Conservation (phyloP, 2,329 filamentous ascomycete species). For the Fusarium abutilonis region DNA sequence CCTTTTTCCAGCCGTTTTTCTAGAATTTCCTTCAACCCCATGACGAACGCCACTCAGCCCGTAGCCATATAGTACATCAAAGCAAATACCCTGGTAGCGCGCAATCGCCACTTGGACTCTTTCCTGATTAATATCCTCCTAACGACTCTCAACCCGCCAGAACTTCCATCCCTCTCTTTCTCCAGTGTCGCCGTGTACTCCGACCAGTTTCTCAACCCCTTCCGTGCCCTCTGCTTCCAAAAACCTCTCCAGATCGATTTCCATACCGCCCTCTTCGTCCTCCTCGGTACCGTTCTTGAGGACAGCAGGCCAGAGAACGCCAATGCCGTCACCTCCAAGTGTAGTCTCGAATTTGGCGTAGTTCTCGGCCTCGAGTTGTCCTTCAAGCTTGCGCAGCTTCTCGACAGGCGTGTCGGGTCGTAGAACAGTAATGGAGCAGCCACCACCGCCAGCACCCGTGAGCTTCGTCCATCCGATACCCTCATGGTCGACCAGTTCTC, state of each 20-base stretch:
- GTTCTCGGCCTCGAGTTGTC: constrained; percentile 72
- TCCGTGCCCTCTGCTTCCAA: constrained; percentile 84
- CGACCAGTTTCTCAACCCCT: constrained; percentile 87
- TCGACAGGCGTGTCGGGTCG: constrained; percentile 69
- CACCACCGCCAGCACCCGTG: constrained; percentile 93
- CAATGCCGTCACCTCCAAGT: constrained; percentile 91
- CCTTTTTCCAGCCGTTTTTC: constrained; percentile 27
- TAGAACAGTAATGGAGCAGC: constrained; percentile 92
- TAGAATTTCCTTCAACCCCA: constrained; percentile 28
- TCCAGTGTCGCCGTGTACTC: constrained; percentile 74
- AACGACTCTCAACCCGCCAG: constrained; percentile 71
- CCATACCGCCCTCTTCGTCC: constrained; percentile 82
- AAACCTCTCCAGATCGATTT: constrained; percentile 88
- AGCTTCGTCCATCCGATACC: constrained; percentile 97
- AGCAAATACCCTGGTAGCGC: constrained; percentile 15
- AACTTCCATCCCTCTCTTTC: constrained; percentile 87
- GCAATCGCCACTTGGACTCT: constrained; percentile 7
- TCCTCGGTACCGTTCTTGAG: constrained; percentile 85
- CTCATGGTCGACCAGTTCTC: constrained; percentile 88
- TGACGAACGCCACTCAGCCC: constrained; percentile 40
- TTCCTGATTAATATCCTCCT: constrained; percentile 15
- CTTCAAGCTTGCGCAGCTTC: constrained; percentile 70
- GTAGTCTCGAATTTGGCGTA: constrained; percentile 90
- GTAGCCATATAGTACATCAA: constrained; percentile 37
- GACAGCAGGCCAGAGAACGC: constrained; percentile 92